Conservation (phyloP, 257 asterid genomes). For the Solanum lycopersicoides region DNA sequence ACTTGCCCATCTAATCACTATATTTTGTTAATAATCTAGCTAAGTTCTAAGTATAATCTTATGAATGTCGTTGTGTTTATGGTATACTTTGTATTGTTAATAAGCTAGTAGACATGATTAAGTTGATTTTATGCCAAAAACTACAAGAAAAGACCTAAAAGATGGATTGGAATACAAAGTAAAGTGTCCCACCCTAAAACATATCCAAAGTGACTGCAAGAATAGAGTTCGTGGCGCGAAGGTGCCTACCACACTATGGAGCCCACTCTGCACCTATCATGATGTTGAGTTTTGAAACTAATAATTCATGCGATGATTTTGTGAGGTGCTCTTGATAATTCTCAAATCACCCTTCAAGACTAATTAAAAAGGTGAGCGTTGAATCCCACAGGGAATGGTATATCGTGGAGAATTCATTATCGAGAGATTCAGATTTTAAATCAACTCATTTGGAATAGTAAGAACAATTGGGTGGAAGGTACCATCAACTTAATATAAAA, state of each 20-base stretch:
- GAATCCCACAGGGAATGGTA: not conserved
- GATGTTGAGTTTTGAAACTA: too few relatives aligned
- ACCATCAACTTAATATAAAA: not conserved
- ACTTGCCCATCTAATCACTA: not conserved
- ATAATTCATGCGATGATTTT: too few relatives aligned
- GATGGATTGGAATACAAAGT: too few relatives aligned
- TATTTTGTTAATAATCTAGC: not conserved
- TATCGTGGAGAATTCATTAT: too few relatives aligned
- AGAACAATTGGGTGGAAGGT: not conserved
- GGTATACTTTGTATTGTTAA: not conserved
- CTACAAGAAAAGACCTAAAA: not conserved
- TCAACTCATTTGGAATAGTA: too few relatives aligned
- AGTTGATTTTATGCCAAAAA: not conserved
- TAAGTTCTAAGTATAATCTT: not conserved
- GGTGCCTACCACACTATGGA: too few relatives aligned
- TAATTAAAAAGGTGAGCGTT: not conserved
- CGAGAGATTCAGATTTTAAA: not conserved
- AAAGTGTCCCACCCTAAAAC: too few relatives aligned
- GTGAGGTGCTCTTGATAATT: too few relatives aligned
- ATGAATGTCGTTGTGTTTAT: not conserved
- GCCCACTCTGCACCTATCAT: too few relatives aligned
- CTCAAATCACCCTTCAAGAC: not conserved
- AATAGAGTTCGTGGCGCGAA: too few relatives aligned
- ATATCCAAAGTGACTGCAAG: too few relatives aligned
- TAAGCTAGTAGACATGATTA: not conserved